Base-by-base conservation (phyloP, 192 early-diverging fungal species). In the Gryganskiella cystojenkinii region DNA sequence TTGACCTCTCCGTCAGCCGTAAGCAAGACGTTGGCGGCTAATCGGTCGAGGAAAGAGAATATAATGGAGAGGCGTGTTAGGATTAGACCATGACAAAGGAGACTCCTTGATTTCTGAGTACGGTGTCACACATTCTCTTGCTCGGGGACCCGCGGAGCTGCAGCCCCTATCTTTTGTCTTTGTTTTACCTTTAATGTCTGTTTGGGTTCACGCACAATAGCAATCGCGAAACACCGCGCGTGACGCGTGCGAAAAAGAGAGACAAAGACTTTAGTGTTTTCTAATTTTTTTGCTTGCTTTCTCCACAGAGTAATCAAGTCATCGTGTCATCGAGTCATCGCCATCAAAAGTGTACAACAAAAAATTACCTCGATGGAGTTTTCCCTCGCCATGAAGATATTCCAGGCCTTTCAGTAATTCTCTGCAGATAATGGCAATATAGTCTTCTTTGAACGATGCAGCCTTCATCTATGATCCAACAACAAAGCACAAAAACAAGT, bases 341-440 rank as follows among this genome's bases (percentile, higher is more conserved):
- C n/a, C 55, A 56, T 5, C 13, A 19, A 40, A 30, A 35, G 20
- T 35, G 31, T 56, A 35, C 34, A 11, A 30, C 33, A 13, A 31
- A 31, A 27, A 31, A 31, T 64, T 75, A 88, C 87, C 87, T 80
- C 92, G 86, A 64, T 94, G 93, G 49, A 94, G 81, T 86, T 98
- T 94, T 61, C 93, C 89, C 69, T 96, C 89, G 20, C 75, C 80
- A 81, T 99, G 97, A 30, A 99, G 84, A 73, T 98, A 95, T 56
- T 96, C 93, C 28, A 99, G 83, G 8, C 95, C 97, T 59, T 87
- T 84, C 28, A 99, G 80, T 61, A 97, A 73, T 69, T 98, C 95
- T 51, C 92, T 86, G 56, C 96, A 64, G 53, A 99, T 94, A 51
- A 96, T 95, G 43, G 94, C 93, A 79, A 98, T 96, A 63, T 90